Conservation (phyloP, 2,329 filamentous ascomycete species). For the Alternaria consortialis region DNA sequence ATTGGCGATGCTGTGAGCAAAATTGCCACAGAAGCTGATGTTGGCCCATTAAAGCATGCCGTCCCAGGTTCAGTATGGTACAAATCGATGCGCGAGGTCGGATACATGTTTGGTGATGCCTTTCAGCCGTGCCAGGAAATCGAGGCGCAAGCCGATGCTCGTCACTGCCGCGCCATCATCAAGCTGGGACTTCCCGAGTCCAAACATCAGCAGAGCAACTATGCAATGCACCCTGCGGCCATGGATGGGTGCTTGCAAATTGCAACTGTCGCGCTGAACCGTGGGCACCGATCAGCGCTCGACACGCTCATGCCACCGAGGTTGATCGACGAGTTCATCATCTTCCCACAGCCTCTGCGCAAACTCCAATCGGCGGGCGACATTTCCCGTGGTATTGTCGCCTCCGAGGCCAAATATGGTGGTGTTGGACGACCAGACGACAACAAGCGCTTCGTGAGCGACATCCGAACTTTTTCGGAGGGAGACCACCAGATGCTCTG, state of each 20-base stretch:
- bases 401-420: background rate
- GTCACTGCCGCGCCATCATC: slow-evolving; percentile 17
- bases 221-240: slow-evolving; percentile 40
- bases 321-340: slow-evolving; percentile 1
- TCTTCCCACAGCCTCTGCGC: background rate
- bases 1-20: background rate
- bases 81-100: slow-evolving; percentile 24
- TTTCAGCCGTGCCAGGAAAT: slow-evolving; percentile 25
- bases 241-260: slow-evolving; percentile 43
- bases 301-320: background rate
- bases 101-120: slow-evolving; percentile 23
- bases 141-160: slow-evolving; percentile 12
- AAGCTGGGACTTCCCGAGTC: slow-evolving; percentile 25
- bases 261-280: slow-evolving; percentile 19
- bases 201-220: slow-evolving; percentile 23
- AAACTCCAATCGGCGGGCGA: background rate
- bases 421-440: background rate
- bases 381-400: background rate
- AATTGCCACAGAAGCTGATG: background rate
- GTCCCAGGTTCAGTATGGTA: slow-evolving; percentile 22
- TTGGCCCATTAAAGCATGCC: slow-evolving; percentile 12
- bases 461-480: background rate
- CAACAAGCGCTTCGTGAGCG: background rate
- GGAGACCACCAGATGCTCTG: background rate
- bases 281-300: slow-evolving; percentile 15